Percentiles rank a stretch among this genome's conserved stretches.
Conservation (phyloP, 805 yeast genomes). For the Cyberlindnera veronae region DNA sequence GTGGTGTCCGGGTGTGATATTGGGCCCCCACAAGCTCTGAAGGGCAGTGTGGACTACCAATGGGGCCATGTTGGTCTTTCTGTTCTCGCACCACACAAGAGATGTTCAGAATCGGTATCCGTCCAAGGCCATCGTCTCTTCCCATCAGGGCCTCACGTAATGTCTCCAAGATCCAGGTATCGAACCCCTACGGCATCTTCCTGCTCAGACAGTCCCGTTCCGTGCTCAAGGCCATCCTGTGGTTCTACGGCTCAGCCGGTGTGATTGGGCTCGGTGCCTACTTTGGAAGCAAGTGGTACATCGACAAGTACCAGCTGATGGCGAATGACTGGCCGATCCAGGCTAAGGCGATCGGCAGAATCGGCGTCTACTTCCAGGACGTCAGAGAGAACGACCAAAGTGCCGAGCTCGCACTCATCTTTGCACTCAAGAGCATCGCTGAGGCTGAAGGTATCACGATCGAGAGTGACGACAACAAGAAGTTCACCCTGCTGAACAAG, state of each 20-base stretch:
- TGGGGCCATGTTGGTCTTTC: too few species aligned
- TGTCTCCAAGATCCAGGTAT: slow-evolving; percentile 5
- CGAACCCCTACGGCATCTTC: slow-evolving; percentile 9
- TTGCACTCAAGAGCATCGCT: slow-evolving; percentile 31
- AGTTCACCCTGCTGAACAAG: slow-evolving; percentile 23
- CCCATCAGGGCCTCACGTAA: too few species aligned
- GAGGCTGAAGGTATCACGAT: slow-evolving; percentile 28
- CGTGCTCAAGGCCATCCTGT: slow-evolving; percentile 8
- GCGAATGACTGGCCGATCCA: slow-evolving; percentile 10
- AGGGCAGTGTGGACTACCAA: too few species aligned
- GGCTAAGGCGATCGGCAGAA: slow-evolving; percentile 20
- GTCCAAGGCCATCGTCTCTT: too few species aligned
- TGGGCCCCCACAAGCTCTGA: too few species aligned
- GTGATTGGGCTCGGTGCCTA: slow-evolving; percentile 8
- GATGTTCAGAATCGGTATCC: too few species aligned
- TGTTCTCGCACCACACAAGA: too few species aligned
- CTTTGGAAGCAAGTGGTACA: slow-evolving; percentile 7
- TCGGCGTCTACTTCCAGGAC: slow-evolving; percentile 39
- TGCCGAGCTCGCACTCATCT: slow-evolving; percentile 34
- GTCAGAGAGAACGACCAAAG: slow-evolving; percentile 29
- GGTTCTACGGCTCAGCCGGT: slow-evolving; percentile 12
- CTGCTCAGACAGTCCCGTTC: slow-evolving; percentile 10
- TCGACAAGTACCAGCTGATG: slow-evolving; percentile 13
- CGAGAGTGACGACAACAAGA: slow-evolving; percentile 14
- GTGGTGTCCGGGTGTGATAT: too few species aligned